Evolutionary conservation across 495 filamentous ascomycete genomes (phyloP).

Genomic region (Aspergillus affinis): DNA sequence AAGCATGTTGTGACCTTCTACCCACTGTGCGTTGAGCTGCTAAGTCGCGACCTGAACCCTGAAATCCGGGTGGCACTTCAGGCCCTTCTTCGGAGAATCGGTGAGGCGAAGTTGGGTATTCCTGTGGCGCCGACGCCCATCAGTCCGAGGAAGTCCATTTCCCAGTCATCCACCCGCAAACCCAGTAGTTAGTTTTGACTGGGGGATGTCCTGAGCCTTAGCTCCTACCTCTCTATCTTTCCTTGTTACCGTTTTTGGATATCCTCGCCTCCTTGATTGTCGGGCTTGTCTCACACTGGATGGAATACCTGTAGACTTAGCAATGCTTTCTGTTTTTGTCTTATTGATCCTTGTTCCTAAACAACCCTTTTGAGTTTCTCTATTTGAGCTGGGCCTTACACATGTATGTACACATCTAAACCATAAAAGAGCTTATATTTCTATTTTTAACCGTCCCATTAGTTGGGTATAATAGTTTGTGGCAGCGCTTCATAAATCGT

Average conservation of each 20-base stretch:
- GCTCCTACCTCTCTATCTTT: constrained; percentile 15
- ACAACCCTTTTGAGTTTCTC: background rate
- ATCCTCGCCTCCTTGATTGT: constrained; percentile 25
- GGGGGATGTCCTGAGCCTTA: background rate
- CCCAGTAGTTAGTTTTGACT: constrained; percentile 21
- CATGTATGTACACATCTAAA: constrained; percentile 21
- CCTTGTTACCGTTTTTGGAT: constrained; percentile 32
- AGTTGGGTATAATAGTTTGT: background rate
- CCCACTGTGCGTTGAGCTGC: constrained; percentile 77
- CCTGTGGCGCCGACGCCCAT: constrained; percentile 32
- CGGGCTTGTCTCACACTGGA: constrained; percentile 14
- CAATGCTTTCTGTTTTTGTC: constrained; percentile 28
- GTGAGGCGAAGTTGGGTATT: constrained; percentile 77
- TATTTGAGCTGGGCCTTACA: constrained; percentile 14
- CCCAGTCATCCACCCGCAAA: constrained; percentile 35
- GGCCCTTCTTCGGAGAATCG: constrained; percentile 71
- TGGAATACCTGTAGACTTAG: constrained; percentile 26
- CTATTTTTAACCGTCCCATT: background rate
- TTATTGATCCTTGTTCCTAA: constrained; percentile 10
- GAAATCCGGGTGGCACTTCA: constrained; percentile 79
- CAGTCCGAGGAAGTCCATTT: constrained; percentile 47
- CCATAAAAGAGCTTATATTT: background rate
- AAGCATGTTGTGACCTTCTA: constrained; percentile 81
- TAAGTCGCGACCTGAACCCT: constrained; percentile 73
- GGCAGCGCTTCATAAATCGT: background rate